phyloP scores from a whole-genome alignment of 495 filamentous ascomycete species.

The Hypoxylon cercidicola region DNA sequence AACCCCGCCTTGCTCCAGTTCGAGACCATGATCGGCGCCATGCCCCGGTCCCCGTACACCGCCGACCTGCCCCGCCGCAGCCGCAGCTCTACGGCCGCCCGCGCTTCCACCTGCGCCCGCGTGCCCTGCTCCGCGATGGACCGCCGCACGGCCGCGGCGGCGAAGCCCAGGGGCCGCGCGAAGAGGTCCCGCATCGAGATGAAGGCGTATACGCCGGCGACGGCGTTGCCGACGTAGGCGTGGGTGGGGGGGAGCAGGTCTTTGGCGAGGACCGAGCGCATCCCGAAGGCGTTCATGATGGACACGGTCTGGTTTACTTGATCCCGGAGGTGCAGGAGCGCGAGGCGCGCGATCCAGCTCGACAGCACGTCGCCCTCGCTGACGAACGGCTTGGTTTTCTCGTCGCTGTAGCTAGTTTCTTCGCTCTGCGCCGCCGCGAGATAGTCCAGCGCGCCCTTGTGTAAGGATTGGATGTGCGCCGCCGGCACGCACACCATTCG shows the following conservation, averaged over 20 bases:
- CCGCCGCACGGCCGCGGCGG: conserved; percentile 50
- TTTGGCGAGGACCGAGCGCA: conserved; percentile 39
- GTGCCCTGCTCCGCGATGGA: conserved; percentile 57
- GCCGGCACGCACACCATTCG: conserved; percentile 50
- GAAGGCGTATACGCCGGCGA: conserved; percentile 43
- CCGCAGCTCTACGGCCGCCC: conserved; percentile 29
- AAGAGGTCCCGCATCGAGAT: conserved; percentile 48
- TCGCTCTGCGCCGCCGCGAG: conserved; percentile 36
- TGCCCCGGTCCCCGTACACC: conserved; percentile 51
- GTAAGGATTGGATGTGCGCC: conserved; percentile 42
- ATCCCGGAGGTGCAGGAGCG: conserved; percentile 19
- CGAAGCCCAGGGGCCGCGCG: conserved; percentile 46
- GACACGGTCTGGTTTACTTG: conserved; percentile 37
- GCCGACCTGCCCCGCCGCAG: conserved; percentile 27
- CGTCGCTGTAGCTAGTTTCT: conserved; percentile 7
- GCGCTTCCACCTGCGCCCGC: conserved; percentile 55
- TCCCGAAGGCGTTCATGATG: conserved; percentile 47
- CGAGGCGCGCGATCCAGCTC: conserved; percentile 49
- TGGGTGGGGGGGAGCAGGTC: conserved; percentile 42
- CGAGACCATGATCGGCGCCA: conserved; percentile 51
- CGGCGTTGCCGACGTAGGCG: conserved; percentile 48
- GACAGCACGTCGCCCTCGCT: conserved; percentile 56
- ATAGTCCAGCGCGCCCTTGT: conserved; percentile 32
- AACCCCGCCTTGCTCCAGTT: conserved; percentile 61
- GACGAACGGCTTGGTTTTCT: conserved; percentile 50